phyloP scores from a whole-genome alignment of 306 rosid genomes.

The Pueraria montana region DNA sequence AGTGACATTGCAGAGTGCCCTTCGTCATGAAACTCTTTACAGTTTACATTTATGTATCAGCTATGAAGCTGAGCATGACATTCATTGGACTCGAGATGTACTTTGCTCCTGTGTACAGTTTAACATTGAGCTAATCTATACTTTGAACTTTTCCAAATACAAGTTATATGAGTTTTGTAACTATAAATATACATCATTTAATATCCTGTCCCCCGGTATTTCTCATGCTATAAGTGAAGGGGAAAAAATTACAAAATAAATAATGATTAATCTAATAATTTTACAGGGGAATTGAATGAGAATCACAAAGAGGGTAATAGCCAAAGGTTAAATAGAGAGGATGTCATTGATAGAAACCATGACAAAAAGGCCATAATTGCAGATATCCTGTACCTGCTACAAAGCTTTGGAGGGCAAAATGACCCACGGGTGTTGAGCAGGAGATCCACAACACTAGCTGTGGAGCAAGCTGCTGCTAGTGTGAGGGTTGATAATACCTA shows the following conservation, averaged over 20 bases:
- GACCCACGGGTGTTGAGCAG: constrained; percentile 60
- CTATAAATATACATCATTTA: constrained; percentile 29
- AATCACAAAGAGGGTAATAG: constrained; percentile 75
- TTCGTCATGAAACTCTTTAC: neutral
- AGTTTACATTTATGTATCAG: neutral
- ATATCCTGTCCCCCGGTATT: neutral
- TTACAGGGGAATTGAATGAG: constrained; percentile 34
- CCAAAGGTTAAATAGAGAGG: constrained; percentile 83
- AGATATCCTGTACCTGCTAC: constrained; percentile 73
- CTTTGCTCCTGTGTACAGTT: neutral
- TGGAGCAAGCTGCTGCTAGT: constrained; percentile 82
- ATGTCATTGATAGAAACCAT: constrained; percentile 73
- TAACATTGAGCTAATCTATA: constrained; percentile 18
- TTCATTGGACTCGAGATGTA: constrained; percentile 3
- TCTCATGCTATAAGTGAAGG: constrained; percentile 7
- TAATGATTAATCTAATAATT: constrained; percentile 15
- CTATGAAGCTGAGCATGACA: neutral
- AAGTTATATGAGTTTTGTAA: constrained; percentile 6
- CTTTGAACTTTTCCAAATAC: constrained; percentile 32
- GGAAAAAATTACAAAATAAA: constrained; percentile 17
- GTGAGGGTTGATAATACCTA: constrained; percentile 81
- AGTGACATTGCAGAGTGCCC: too few species aligned
- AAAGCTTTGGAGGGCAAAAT: constrained; percentile 65
- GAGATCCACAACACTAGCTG: constrained; percentile 79
- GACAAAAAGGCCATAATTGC: constrained; percentile 81